Percentiles rank a stretch among this genome's conserved stretches.
Evolutionary conservation across 805 yeast genomes (phyloP).

Genomic region (Grigorovia transvaalensis): DNA sequence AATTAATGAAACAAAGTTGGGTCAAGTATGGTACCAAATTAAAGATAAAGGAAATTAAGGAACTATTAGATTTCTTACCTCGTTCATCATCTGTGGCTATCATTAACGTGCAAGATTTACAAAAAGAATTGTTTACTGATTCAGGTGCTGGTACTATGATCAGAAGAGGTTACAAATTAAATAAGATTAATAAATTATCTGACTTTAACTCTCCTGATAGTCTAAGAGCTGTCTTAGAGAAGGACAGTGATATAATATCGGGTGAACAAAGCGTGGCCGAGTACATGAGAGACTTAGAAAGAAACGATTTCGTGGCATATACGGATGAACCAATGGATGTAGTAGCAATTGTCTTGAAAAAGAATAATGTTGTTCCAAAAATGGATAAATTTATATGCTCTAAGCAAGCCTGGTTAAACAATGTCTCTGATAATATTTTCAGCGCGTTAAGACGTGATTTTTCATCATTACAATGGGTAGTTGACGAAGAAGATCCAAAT

Average conservation of each 20-base stretch:
- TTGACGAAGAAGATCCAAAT: conserved; percentile 82
- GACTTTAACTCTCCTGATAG: conserved; percentile 68
- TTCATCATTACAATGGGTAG: conserved; percentile 72
- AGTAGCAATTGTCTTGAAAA: conserved; percentile 65
- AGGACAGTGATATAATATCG: conserved; percentile 64
- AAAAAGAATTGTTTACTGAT: conserved; percentile 95
- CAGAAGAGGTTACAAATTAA: conserved; percentile 89
- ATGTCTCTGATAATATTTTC: conserved; percentile 92
- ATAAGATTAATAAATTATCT: conserved; percentile 55
- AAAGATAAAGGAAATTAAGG: conserved; percentile 93
- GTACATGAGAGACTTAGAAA: conserved; percentile 64
- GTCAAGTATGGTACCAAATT: conserved; percentile 97
- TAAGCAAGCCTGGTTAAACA: conserved; percentile 92
- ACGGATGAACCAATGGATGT: conserved; percentile 97
- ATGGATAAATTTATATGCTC: conserved; percentile 82
- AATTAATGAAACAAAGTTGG: conserved; percentile 87
- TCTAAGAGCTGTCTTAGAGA: conserved; percentile 62
- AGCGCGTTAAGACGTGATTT: conserved; percentile 68
- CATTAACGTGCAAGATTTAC: conserved; percentile 87
- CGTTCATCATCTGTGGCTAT: conserved; percentile 97
- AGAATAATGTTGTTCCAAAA: conserved; percentile 42
- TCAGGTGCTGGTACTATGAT: conserved; percentile 98
- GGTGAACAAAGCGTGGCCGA: conserved; percentile 71
- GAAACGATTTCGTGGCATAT: conserved; percentile 56
- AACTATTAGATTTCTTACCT: conserved; percentile 85